Percentiles rank a stretch among this genome's conserved stretches.
These are phyloP conservation scores for Epichloe gansuensis DNA, from an alignment of 2,329 filamentous ascomycete genomes.

Conservation along the genomic window DNA sequence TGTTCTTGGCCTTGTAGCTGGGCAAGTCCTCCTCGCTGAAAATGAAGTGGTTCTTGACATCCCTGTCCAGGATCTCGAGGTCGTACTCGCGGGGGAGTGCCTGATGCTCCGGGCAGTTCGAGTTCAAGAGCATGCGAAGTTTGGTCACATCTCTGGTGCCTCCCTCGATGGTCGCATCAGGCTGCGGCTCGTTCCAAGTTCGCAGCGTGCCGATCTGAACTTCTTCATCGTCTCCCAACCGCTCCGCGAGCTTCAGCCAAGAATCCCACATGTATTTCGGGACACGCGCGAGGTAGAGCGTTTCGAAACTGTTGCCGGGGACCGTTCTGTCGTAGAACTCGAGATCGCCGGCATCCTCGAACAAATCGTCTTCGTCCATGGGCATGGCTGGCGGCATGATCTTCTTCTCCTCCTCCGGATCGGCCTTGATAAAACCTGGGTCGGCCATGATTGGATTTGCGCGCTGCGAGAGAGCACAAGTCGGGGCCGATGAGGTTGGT, in stretches of 20 bases:
- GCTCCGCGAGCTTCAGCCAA: conserved; percentile 43
- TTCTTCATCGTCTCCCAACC: conserved; percentile 67
- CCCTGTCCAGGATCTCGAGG: conserved; percentile 49
- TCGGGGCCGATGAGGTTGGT: not conserved
- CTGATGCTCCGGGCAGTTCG: conserved; percentile 53
- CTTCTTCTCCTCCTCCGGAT: conserved; percentile 32
- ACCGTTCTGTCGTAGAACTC: conserved; percentile 38
- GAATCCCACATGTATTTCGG: conserved; percentile 71
- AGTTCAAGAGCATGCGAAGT: conserved; percentile 52
- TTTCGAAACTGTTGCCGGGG: conserved; percentile 26
- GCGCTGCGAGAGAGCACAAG: not conserved
- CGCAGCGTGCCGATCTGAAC: conserved; percentile 68
- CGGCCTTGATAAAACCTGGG: conserved; percentile 32
- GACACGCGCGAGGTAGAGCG: conserved; percentile 61
- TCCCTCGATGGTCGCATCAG: conserved; percentile 36
- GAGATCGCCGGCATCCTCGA: conserved; percentile 45
- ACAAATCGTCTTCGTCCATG: conserved; percentile 54
- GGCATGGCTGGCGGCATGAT: conserved; percentile 22
- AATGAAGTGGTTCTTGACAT: conserved; percentile 75
- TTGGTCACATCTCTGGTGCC: conserved; percentile 20
- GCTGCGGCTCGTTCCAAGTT: conserved; percentile 41
- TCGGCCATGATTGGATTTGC: conserved; percentile 18
- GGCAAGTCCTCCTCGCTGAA: conserved; percentile 91
- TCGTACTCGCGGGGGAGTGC: conserved; percentile 77
- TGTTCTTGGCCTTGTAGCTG: conserved; percentile 32